phyloP scores from a whole-genome alignment of 495 filamentous ascomycete species.

The Saxophila tyrrhenica region DNA sequence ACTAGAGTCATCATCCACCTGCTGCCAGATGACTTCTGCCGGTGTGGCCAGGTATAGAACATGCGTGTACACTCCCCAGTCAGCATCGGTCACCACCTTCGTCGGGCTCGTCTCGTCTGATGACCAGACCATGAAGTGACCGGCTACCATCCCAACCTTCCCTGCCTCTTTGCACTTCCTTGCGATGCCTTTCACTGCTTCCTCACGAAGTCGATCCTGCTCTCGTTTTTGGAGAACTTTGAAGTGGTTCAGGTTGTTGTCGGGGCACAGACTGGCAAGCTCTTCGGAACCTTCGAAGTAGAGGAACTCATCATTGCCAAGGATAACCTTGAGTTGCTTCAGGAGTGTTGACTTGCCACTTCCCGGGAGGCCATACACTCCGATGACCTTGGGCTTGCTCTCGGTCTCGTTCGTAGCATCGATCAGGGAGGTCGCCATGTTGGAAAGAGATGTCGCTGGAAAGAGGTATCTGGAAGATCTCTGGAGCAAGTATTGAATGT shows the following conservation, averaged over 20 bases:
- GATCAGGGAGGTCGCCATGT: slow-evolving; percentile 15
- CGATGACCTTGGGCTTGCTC: slow-evolving; percentile 38
- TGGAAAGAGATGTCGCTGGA: too few species aligned
- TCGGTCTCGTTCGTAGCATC: slow-evolving; percentile 34
- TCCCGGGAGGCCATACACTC: slow-evolving; percentile 53
- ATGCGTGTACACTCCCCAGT: slow-evolving; percentile 45
- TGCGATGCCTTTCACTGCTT: slow-evolving; percentile 40
- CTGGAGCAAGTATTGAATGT: too few species aligned
- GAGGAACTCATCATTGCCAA: slow-evolving; percentile 32
- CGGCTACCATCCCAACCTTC: slow-evolving; percentile 42
- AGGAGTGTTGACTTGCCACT: slow-evolving; percentile 46
- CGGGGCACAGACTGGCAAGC: slow-evolving; percentile 34
- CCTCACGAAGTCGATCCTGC: slow-evolving; percentile 33
- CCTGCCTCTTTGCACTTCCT: slow-evolving; percentile 30
- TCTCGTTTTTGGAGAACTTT: slow-evolving; percentile 26
- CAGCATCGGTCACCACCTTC: slow-evolving; percentile 36
- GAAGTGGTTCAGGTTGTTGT: slow-evolving; percentile 44
- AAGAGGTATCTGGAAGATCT: too few species aligned
- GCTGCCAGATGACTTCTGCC: slow-evolving; percentile 28
- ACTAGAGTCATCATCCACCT: slow-evolving; percentile 31
- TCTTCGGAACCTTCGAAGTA: slow-evolving; percentile 46
- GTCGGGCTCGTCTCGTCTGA: slow-evolving; percentile 28
- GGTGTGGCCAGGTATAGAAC: slow-evolving; percentile 49
- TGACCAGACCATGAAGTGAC: slow-evolving; percentile 52
- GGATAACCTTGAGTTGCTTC: slow-evolving; percentile 31